Conservation (phyloP, 2,329 filamentous ascomycete genomes). For the Ascosphaera apis region DNA sequence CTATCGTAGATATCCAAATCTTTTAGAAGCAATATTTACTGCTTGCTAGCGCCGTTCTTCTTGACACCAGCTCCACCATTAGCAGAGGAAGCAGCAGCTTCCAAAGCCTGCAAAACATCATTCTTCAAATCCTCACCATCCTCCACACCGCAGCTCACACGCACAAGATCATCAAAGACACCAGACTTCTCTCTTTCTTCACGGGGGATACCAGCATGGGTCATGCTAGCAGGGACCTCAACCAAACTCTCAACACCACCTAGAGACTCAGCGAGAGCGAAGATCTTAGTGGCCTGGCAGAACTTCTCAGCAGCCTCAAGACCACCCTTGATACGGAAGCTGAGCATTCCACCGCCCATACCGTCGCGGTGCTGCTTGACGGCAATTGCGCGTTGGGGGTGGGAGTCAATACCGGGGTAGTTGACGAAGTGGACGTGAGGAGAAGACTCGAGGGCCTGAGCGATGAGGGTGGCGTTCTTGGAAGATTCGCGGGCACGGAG, state of each 20-base stretch:
- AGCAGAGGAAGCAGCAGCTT: constrained; percentile 37
- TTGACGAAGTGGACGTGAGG: constrained; percentile 74
- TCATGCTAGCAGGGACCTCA: constrained; percentile 90
- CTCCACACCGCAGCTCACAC: constrained; percentile 85
- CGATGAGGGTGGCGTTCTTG: constrained; percentile 57
- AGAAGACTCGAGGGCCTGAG: constrained; percentile 52
- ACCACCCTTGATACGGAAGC: constrained; percentile 79
- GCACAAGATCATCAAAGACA: constrained; percentile 82
- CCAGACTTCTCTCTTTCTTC: constrained; percentile 80
- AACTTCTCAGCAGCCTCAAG: constrained; percentile 70
- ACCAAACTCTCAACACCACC: constrained; percentile 82
- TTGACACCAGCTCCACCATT: neutral
- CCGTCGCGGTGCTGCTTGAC: constrained; percentile 79
- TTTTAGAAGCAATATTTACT: neutral
- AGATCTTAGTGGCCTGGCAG: constrained; percentile 72
- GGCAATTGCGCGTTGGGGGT: constrained; percentile 68
- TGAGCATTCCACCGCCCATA: constrained; percentile 92
- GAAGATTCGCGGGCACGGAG: constrained; percentile 70
- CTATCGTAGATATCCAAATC: no score
- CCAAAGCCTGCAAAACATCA: constrained; percentile 64
- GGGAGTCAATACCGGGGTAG: constrained; percentile 76
- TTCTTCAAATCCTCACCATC: constrained; percentile 62
- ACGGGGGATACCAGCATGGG: constrained; percentile 79
- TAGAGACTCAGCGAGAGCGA: constrained; percentile 78
- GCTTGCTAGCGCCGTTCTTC: neutral